These are phyloP conservation scores for Acaromyces ingoldii DNA, from an alignment of 1,284 basidiomycete species.

Conservation along the genomic window DNA sequence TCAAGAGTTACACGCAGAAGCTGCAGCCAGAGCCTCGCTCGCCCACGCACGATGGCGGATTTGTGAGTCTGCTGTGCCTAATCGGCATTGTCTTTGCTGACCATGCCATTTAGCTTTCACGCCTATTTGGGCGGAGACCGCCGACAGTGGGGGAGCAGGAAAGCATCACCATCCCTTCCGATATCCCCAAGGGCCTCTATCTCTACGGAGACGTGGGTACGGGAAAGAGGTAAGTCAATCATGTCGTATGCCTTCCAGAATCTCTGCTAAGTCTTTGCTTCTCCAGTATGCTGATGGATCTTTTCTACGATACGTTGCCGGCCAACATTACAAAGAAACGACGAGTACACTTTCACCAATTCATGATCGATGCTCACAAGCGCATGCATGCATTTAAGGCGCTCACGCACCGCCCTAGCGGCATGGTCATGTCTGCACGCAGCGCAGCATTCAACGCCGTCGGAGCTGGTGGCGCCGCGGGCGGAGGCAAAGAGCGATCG, in stretches of 20 bases:
- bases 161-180: constrained; percentile 50
- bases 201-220: constrained; percentile 97
- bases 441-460: constrained; percentile 5
- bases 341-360: constrained; percentile 78
- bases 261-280: neutral
- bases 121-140: constrained; percentile 16
- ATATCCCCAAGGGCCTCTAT: constrained; percentile 81
- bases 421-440: constrained; percentile 39
- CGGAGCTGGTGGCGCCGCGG: neutral
- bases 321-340: constrained; percentile 67
- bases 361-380: constrained; percentile 98
- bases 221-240: constrained; percentile 56
- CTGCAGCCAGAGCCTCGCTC: constrained; percentile 31
- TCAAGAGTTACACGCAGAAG: constrained; percentile 60
- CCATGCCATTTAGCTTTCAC: constrained; percentile 7
- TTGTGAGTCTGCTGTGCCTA: neutral
- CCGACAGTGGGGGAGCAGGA: constrained; percentile 10
- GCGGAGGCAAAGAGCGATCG: neutral
- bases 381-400: constrained; percentile 66
- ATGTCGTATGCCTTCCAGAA: neutral
- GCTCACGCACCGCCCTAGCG: constrained; percentile 41
- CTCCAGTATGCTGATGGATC: constrained; percentile 94
- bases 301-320: constrained; percentile 84
- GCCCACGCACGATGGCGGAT: constrained; percentile 7
- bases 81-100: constrained; percentile 2